Conservation (phyloP, 305 asterid genomes). For the Fraxinus xanthoxyloides region DNA sequence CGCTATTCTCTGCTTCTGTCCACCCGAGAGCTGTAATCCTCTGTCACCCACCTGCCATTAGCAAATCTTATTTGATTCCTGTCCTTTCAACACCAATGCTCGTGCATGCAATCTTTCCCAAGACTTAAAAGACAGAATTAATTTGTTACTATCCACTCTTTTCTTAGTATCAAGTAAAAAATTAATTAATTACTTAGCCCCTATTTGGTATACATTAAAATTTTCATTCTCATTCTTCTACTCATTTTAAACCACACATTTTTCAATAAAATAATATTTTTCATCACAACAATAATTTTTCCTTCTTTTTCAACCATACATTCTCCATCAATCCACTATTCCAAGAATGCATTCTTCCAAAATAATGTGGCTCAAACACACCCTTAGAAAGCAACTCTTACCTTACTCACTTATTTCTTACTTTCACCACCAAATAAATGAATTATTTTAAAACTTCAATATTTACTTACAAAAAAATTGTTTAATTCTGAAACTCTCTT, state of each 20-base stretch:
- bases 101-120: neutral
- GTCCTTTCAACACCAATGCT: neutral
- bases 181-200: neutral
- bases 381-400: neutral
- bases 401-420: neutral
- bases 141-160: neutral
- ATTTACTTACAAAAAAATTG: neutral
- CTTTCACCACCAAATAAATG: neutral
- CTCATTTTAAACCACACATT: too few species aligned
- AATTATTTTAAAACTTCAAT: neutral
- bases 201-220: too few species aligned
- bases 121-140: neutral
- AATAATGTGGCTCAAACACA: too few species aligned
- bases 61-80: neutral
- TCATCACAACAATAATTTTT: too few species aligned
- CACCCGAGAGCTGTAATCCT: slow-evolving; percentile 10
- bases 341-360: too few species aligned
- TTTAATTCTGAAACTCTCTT: neutral
- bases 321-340: too few species aligned
- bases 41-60: slow-evolving; percentile 7
- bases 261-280: too few species aligned
- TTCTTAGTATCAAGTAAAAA: neutral
- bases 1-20: slow-evolving; percentile 4
- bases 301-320: too few species aligned
- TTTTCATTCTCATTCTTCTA: too few species aligned